Evolutionary conservation across 257 asterid species (phyloP).

Genomic region (Mentha longifolia): DNA sequence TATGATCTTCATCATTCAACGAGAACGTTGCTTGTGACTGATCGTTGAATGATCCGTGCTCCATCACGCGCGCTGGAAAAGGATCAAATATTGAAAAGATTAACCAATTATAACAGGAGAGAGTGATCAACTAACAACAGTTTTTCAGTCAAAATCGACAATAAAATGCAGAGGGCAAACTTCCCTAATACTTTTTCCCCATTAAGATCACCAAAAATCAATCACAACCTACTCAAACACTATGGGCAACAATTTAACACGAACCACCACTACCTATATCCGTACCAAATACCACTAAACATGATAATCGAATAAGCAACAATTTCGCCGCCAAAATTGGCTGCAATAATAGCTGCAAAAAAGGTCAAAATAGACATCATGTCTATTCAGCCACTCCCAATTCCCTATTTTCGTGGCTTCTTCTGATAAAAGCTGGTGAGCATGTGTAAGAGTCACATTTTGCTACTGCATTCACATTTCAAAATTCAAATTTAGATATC

Average conservation of each 20-base stretch:
- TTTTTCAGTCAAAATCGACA: neutral
- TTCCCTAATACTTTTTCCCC: neutral
- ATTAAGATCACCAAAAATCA: neutral
- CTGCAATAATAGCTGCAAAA: too few species aligned
- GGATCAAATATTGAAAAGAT: neutral
- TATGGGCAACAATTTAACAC: neutral
- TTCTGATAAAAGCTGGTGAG: too few species aligned
- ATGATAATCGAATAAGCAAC: too few species aligned
- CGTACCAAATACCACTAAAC: too few species aligned
- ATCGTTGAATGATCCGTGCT: slow-evolving; percentile 68
- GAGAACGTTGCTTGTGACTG: slow-evolving; percentile 79
- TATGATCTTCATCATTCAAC: slow-evolving; percentile 80
- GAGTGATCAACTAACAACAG: neutral
- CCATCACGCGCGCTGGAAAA: slow-evolving; percentile 51
- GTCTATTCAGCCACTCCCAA: too few species aligned
- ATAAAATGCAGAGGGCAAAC: neutral
- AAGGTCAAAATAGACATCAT: too few species aligned
- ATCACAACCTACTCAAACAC: neutral
- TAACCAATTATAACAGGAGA: neutral
- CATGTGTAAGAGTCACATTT: too few species aligned
- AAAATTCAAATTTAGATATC: too few species aligned
- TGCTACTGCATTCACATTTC: too few species aligned
- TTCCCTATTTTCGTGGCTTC: too few species aligned
- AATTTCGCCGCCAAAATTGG: too few species aligned
- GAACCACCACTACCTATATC: neutral